Evolutionary conservation across 2,329 filamentous ascomycete genomes (phyloP).

Genomic region (Falciphora oryzae): DNA sequence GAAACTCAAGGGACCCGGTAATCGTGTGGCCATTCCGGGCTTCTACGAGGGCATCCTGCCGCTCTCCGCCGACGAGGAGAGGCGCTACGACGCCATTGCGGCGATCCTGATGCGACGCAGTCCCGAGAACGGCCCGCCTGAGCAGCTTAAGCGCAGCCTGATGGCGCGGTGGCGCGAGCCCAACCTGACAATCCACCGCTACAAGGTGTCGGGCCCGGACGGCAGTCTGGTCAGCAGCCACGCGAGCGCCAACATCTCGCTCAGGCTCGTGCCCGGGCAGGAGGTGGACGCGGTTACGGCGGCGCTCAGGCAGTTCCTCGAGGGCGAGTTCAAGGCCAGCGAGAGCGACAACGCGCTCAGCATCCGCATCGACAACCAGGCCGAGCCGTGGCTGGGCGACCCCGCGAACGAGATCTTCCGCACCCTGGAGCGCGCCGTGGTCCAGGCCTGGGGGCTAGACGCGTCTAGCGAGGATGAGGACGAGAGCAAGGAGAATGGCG

Average conservation of each 20-base stretch:
- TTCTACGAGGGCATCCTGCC: conserved; percentile 84
- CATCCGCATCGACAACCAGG: conserved; percentile 84
- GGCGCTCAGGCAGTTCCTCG: conserved; percentile 60
- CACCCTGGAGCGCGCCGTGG: conserved; percentile 78
- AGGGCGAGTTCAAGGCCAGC: conserved; percentile 65
- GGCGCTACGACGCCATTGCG: conserved; percentile 79
- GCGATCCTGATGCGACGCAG: conserved; percentile 68
- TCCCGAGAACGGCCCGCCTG: conserved; percentile 51
- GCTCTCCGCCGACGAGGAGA: conserved; percentile 68
- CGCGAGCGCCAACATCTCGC: conserved; percentile 80
- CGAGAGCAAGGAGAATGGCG: conserved; percentile 10
- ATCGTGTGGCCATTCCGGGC: conserved; percentile 75
- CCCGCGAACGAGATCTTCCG: conserved; percentile 86
- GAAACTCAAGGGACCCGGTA: conserved; percentile 73
- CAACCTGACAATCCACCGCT: conserved; percentile 86
- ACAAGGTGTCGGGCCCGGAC: conserved; percentile 88
- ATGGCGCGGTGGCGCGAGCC: conserved; percentile 96
- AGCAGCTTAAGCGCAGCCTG: conserved; percentile 72
- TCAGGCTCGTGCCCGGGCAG: conserved; percentile 91
- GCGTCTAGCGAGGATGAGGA: conserved; percentile 19
- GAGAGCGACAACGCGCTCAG: conserved; percentile 75
- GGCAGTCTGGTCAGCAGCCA: conserved; percentile 87
- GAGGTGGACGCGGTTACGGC: conserved; percentile 72
- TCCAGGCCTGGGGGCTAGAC: conserved; percentile 71
- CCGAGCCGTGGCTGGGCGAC: conserved; percentile 94